Evolutionary conservation across 345 rosid species (phyloP), one percentile per base, ranked within the genome.

Genomic region (Arabidopsis arenosa): DNA sequence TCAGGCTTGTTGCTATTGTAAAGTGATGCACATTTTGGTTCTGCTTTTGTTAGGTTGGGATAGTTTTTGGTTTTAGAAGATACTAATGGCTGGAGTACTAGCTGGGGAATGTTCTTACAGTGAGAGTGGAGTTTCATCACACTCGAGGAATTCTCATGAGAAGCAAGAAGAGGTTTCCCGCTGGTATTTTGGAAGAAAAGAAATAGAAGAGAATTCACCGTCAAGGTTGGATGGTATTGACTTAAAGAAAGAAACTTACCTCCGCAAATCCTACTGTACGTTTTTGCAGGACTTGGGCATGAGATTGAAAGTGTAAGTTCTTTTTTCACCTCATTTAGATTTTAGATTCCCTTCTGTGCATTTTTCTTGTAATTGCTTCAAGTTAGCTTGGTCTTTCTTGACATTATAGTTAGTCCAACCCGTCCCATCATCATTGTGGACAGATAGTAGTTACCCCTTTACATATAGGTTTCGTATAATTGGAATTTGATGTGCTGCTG

Each of bases 231-330:
- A 95, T 84, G 89, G 90, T 51, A 88, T 95, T 48, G 97, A 95
- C 84, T 85, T 90, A 79, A 95, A 92, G 92, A 95, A 89, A 84
- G 99, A 95, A 82, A 88, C 97, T 0, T 88, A 89, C 84, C 79
- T 95, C 32, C 93, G 97, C 73, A 95, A 95, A 83, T 92, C 97
- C 44, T 95, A 95, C 80, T 95, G 99, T 76, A 95, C 99, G 30
- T 95, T 85, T 84, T 78, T 95, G 80, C 97, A 95, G 79, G 97
- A 92, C 84, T 83, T 95, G 72, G 99, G 99, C 83, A 92, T 95
- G 96, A 77, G 96, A 75, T 84, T 95, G 43, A 95, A 92, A 92
- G 97, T 95, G 99, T 93, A 83, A 88, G 95, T 76, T 73, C 54
- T 32, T 52, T 40, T 72, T 36, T 21, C 0, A 49, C 63, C 60